These are phyloP conservation scores for Melanopsichium pennsylvanicum DNA, from an alignment of 1,284 basidiomycete species.

Conservation along the genomic window DNA sequence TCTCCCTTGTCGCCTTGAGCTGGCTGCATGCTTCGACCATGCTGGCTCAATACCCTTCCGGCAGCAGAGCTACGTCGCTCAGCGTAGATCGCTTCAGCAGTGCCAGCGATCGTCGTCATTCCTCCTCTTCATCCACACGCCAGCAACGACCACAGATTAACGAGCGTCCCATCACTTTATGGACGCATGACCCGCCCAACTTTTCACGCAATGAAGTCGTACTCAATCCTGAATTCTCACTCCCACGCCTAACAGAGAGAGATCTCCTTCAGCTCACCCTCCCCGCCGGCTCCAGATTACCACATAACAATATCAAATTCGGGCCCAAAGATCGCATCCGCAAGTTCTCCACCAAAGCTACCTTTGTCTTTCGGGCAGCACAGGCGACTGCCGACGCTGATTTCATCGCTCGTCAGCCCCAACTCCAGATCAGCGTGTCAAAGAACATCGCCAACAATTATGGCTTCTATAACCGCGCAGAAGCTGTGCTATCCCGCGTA, in stretches of 20 bases:
- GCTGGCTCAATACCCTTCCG: slow-evolving; percentile 21
- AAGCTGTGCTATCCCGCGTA: slow-evolving; percentile 53
- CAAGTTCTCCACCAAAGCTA: slow-evolving; percentile 25
- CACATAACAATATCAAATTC: slow-evolving; percentile 26
- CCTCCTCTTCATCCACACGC: slow-evolving; percentile 32
- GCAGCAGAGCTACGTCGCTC: slow-evolving; percentile 36
- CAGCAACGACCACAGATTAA: slow-evolving; percentile 43
- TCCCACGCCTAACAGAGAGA: slow-evolving; percentile 51
- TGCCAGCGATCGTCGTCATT: slow-evolving; percentile 34
- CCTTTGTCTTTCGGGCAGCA: slow-evolving; percentile 55
- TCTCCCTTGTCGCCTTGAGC: not conserved
- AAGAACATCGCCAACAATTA: slow-evolving; percentile 52
- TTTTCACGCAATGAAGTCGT: slow-evolving; percentile 61
- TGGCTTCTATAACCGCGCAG: slow-evolving; percentile 56
- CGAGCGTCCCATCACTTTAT: slow-evolving; percentile 48
- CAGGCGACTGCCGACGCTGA: slow-evolving; percentile 55
- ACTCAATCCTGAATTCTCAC: slow-evolving; percentile 56
- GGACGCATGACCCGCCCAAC: slow-evolving; percentile 64
- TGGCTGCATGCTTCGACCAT: not conserved
- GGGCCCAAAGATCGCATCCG: slow-evolving; percentile 28
- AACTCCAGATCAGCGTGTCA: slow-evolving; percentile 60
- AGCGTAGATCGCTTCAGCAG: slow-evolving; percentile 44
- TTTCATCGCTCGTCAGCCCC: slow-evolving; percentile 43
- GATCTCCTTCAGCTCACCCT: slow-evolving; percentile 57
- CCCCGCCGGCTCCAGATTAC: slow-evolving; percentile 15